phyloP scores from a whole-genome alignment of 306 rosid species.

The Urtica urens region DNA sequence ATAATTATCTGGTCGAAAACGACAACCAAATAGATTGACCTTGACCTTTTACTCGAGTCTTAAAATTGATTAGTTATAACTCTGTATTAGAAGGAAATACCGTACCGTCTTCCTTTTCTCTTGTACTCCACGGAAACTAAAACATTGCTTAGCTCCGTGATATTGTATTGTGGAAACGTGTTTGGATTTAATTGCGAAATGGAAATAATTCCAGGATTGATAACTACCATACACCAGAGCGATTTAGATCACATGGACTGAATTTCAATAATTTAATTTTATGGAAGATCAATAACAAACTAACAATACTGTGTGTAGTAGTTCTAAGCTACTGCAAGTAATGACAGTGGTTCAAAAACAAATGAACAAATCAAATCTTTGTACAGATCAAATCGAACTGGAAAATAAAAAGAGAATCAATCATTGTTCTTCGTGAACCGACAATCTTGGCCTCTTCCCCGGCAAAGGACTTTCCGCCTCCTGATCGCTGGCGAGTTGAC shows the following conservation, averaged over 20 bases:
- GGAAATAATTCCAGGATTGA: no score
- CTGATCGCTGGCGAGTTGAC: slow-evolving; percentile 35
- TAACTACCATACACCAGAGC: no score
- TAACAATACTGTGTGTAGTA: background rate
- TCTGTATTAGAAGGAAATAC: background rate
- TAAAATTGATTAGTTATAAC: background rate
- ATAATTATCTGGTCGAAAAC: no score
- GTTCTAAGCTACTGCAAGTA: no score
- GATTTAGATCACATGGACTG: no score
- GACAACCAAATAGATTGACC: background rate
- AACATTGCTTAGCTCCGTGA: no score
- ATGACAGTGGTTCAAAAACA: slow-evolving; percentile 17
- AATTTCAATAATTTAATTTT: no score
- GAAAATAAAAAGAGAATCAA: slow-evolving; percentile 6
- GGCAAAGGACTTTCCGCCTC: slow-evolving; percentile 89
- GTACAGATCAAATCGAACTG: slow-evolving; percentile 29
- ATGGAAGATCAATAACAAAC: background rate
- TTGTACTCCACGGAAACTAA: background rate
- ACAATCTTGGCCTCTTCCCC: slow-evolving; percentile 52
- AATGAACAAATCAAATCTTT: slow-evolving; percentile 47
- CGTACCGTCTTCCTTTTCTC: background rate
- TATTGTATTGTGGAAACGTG: background rate
- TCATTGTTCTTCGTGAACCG: slow-evolving; percentile 1
- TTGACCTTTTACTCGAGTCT: background rate
- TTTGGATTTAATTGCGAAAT: no score